These are phyloP conservation scores for Drosera capensis DNA, from an alignment of 148 eudicot genomes.

Conservation along the genomic window DNA sequence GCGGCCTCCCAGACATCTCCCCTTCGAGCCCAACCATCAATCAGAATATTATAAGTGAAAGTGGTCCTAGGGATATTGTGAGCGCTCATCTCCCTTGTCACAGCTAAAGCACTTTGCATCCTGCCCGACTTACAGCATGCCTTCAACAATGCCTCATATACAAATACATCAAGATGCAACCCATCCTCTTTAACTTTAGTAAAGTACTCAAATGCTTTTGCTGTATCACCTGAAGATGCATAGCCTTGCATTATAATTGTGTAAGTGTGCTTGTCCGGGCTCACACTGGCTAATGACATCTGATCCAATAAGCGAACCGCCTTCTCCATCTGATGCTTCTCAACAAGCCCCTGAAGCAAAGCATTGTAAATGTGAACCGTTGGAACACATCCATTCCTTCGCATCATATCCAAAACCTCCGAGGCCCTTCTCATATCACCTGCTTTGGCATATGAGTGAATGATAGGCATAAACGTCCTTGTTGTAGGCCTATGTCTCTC, in stretches of 20 bases:
- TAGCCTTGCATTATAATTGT: constrained; percentile 94
- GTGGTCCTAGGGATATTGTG: constrained; percentile 72
- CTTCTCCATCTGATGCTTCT: constrained; percentile 87
- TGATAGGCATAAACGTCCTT: constrained; percentile 77
- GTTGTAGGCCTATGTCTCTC: constrained; percentile 67
- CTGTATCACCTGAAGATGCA: constrained; percentile 92
- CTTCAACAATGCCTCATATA: constrained; percentile 89
- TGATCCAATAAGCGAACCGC: constrained; percentile 64
- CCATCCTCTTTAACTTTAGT: constrained; percentile 71
- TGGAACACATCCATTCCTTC: constrained; percentile 85
- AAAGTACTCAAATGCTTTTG: constrained; percentile 91
- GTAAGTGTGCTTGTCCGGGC: constrained; percentile 70
- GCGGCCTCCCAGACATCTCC: constrained; percentile 99
- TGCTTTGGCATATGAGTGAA: constrained; percentile 70
- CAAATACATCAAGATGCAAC: constrained; percentile 73
- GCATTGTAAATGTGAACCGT: constrained; percentile 75
- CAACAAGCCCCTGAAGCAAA: constrained; percentile 74
- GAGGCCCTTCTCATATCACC: constrained; percentile 79
- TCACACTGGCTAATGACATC: constrained; percentile 66
- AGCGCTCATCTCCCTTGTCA: constrained; percentile 83
- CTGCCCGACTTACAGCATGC: constrained; percentile 97
- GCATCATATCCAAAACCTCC: constrained; percentile 82
- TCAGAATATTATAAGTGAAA: constrained; percentile 78
- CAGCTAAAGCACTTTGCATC: constrained; percentile 98
- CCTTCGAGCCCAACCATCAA: constrained; percentile 99